Evolutionary conservation across 208 protist species (phyloP).

Genomic region (Acanthamoeba culbertsoni): DNA sequence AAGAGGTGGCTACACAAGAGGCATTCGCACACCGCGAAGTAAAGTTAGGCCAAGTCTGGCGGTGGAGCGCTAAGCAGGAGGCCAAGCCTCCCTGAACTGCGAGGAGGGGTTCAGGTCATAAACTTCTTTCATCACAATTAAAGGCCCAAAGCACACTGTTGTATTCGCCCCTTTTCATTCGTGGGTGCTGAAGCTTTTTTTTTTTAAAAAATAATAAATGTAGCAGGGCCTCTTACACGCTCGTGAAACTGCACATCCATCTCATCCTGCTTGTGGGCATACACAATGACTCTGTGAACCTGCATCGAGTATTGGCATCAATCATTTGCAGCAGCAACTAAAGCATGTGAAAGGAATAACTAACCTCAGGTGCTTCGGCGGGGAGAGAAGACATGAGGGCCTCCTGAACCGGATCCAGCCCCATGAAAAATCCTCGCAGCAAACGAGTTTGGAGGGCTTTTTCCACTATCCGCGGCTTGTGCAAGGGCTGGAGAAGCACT

Average conservation of each 20-base stretch:
- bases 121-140: too few relatives aligned
- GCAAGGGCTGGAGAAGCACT: not conserved
- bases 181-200: too few relatives aligned
- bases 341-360: not conserved
- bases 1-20: too few relatives aligned
- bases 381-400: not conserved
- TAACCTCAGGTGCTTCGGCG: not conserved
- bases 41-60: too few relatives aligned
- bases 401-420: not conserved
- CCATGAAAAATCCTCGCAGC: not conserved
- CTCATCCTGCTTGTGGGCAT: not conserved
- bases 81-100: too few relatives aligned
- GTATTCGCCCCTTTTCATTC: too few relatives aligned
- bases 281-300: not conserved
- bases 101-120: too few relatives aligned
- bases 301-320: not conserved
- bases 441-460: not conserved
- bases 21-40: too few relatives aligned
- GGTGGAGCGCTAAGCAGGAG: too few relatives aligned
- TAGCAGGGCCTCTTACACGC: too few relatives aligned
- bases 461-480: not conserved
- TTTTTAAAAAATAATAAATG: too few relatives aligned
- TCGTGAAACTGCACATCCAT: slow-evolving; percentile 38
- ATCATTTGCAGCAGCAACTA: not conserved
- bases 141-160: too few relatives aligned